These are phyloP conservation scores for Suillus subluteus DNA, from an alignment of 768 basidiomycete genomes.

Conservation along the genomic window DNA sequence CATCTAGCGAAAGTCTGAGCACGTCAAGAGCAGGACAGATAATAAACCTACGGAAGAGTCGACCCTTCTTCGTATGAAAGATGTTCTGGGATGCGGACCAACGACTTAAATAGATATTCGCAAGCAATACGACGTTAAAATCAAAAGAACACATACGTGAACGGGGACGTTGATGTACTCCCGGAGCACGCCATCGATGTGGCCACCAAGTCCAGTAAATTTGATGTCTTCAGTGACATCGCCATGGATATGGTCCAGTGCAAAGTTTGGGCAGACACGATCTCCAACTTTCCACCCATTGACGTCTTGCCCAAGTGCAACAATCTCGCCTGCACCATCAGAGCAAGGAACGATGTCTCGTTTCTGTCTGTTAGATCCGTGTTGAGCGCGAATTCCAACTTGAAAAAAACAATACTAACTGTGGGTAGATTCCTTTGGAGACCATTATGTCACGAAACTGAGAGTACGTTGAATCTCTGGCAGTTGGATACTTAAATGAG, in stretches of 20 bases:
- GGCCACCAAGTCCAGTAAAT: conserved; percentile 47
- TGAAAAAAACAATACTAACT: conserved; percentile 30
- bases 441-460: conserved; percentile 57
- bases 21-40: not conserved
- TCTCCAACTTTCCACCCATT: conserved; percentile 58
- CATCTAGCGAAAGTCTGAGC: conserved; percentile 37
- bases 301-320: conserved; percentile 44
- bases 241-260: conserved; percentile 50
- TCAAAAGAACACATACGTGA: conserved; percentile 32
- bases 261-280: conserved; percentile 58
- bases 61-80: conserved; percentile 67
- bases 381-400: conserved; percentile 38
- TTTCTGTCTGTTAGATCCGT: conserved; percentile 24
- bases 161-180: conserved; percentile 57
- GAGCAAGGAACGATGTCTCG: conserved; percentile 39
- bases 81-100: conserved; percentile 57
- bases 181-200: conserved; percentile 54
- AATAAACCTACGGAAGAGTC: conserved; percentile 53
- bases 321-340: conserved; percentile 61
- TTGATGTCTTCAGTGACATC: conserved; percentile 41
- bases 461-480: not conserved
- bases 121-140: not conserved
- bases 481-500: not conserved
- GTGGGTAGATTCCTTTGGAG: conserved; percentile 41
- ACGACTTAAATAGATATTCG: conserved; percentile 34